These are phyloP conservation scores for Lenzites betulinus DNA, from an alignment of 768 basidiomycete species.

Conservation along the genomic window DNA sequence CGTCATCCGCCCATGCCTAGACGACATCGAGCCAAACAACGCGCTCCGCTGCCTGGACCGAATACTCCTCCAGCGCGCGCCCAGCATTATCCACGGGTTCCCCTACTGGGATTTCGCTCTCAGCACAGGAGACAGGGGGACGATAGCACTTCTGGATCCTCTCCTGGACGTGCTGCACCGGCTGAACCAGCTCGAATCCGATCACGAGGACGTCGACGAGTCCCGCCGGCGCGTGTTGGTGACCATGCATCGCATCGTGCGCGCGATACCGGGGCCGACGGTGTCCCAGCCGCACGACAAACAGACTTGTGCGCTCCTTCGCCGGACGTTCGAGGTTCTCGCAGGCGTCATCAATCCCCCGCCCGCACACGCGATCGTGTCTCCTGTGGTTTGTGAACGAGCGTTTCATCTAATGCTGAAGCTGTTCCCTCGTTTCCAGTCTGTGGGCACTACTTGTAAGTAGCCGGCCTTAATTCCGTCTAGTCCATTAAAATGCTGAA, in stretches of 20 bases:
- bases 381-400: conserved; percentile 12
- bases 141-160: conserved; percentile 12
- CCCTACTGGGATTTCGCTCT: conserved; percentile 16
- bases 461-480: no score
- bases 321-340: conserved; percentile 14
- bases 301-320: conserved; percentile 1
- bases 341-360: conserved; percentile 2
- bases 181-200: conserved; percentile 4
- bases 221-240: conserved; percentile 3
- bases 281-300: background rate
- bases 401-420: conserved; percentile 18
- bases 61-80: conserved; percentile 15
- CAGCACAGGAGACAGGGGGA: conserved; percentile 3
- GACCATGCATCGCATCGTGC: conserved; percentile 15
- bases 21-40: conserved; percentile 15
- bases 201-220: background rate
- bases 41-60: conserved; percentile 17
- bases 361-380: background rate
- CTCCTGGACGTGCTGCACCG: conserved; percentile 17
- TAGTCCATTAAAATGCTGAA: no score
- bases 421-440: conserved; percentile 17
- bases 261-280: conserved; percentile 6
- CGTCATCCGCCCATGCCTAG: conserved; percentile 18
- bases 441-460: conserved; percentile 12
- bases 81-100: conserved; percentile 12